A percentile compares a stretch with the other conserved stretches of the same genome.
Conservation (phyloP, 768 basidiomycete genomes). For the Macrolepiota albuminosa region DNA sequence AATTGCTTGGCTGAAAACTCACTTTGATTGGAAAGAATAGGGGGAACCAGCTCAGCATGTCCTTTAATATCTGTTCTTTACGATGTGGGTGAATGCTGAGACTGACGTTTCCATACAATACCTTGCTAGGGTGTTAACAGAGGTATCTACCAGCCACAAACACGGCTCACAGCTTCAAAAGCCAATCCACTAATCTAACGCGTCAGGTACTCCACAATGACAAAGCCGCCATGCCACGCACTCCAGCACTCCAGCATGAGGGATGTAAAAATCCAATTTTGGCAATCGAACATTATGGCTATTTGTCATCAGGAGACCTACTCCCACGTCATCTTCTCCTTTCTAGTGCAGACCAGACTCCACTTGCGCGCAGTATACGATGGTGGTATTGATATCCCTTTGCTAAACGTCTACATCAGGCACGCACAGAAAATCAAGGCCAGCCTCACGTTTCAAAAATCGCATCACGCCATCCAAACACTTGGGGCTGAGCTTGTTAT, state of each 20-base stretch:
- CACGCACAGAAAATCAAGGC: too few species aligned
- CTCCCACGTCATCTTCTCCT: neutral
- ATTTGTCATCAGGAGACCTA: constrained; percentile 88
- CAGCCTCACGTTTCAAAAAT: constrained; percentile 78
- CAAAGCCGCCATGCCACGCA: constrained; percentile 19
- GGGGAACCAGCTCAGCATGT: constrained; percentile 99
- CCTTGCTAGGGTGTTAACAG: constrained; percentile 18
- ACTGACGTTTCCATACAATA: constrained; percentile 85
- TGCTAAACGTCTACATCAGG: constrained; percentile 37
- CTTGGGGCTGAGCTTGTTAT: constrained; percentile 97
- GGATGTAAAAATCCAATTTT: too few species aligned
- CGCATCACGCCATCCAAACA: constrained; percentile 95
- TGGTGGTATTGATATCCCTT: constrained; percentile 90
- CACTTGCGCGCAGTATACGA: constrained; percentile 76
- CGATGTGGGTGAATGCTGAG: constrained; percentile 92
- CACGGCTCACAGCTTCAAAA: constrained; percentile 70
- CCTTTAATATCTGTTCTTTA: constrained; percentile 80
- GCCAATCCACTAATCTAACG: constrained; percentile 61
- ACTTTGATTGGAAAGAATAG: constrained; percentile 91
- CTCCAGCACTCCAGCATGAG: constrained; percentile 80
- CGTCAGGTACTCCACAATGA: too few species aligned
- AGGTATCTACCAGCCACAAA: neutral
- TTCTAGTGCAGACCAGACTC: too few species aligned
- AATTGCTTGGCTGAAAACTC: neutral
- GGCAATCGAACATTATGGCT: constrained; percentile 92